Base-by-base conservation (phyloP, 441 rosid genomes). In the Gossypium schwendimanii region DNA sequence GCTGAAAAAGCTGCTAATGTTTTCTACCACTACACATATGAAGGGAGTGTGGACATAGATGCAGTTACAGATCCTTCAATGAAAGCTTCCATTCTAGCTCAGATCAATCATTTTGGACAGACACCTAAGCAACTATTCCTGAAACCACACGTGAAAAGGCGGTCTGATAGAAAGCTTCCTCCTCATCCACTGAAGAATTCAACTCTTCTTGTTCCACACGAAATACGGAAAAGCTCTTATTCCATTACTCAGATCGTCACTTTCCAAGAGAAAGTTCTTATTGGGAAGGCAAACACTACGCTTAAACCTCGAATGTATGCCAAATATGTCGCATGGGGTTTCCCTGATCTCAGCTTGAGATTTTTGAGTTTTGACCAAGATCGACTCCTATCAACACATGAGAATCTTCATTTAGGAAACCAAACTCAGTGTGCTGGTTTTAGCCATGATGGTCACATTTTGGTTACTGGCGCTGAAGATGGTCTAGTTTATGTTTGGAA, bases 331-430 rank as follows among this genome's bases (percentile, higher is more conserved):
- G 84, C 96, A 23, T 96, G 99, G 99, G 98, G 98, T 17, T 96
- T 96, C 72, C 96, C 99, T 1, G 99, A 96, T 76, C 89, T 90
- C 72, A 96, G 98, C 81, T 82, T 96, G 86, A 91, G 99, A 84
- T 91, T 96, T 81, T 73, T 94, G 86, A 94, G 95, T 88, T 94
- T 91, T 84, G 99, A 96, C 84, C 99, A 94, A 78, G 98, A 94
- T 69, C 89, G 86, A 77, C 94, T 94, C 52, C 84, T 92, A 64
- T 94, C 97, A 6, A 89, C 99, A 20, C 99, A 96, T 71, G 99
- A 96, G 83, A 94, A 96, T 84, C 98, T 94, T 78, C 99, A 96
- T 66, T 97, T 86, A 64, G 91, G 98, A 44, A 84, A 87, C 85
- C 98, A 96, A 85, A 89, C 92, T 73, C 98, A 91, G 78, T 96